A percentile compares a stretch with the other conserved stretches of the same genome.
Evolutionary conservation across 2,329 filamentous ascomycete species (phyloP).

Genomic region (Stenocarpella maydis): DNA sequence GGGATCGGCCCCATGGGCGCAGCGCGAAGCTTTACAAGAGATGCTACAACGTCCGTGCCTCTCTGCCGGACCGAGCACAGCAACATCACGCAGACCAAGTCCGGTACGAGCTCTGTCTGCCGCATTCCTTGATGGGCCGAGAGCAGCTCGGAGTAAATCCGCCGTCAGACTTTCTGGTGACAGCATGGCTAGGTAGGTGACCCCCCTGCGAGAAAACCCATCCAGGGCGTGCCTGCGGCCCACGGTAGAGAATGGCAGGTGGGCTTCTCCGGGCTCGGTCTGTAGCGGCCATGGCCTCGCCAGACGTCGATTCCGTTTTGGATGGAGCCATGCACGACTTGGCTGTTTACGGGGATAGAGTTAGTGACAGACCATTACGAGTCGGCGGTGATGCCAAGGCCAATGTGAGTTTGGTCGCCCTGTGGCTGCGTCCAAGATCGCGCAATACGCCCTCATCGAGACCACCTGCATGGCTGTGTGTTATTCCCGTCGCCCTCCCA

Average conservation of each 20-base stretch:
- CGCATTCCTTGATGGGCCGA: not conserved
- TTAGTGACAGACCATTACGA: conserved; percentile 7
- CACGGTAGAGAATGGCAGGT: not conserved
- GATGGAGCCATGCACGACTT: conserved; percentile 13
- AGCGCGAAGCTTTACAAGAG: conserved; percentile 6
- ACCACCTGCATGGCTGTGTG: not conserved
- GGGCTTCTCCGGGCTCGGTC: not conserved
- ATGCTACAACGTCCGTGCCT: not conserved
- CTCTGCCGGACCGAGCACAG: not conserved
- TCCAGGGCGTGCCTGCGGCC: not conserved
- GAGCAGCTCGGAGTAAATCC: not conserved
- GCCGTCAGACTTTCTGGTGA: not conserved
- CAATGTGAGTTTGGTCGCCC: conserved; percentile 4
- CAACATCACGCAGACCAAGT: not conserved
- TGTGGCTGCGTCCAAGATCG: conserved; percentile 4
- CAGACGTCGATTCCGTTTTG: conserved; percentile 19
- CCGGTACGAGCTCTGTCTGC: not conserved
- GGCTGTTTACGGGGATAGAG: conserved; percentile 17
- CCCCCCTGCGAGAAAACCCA: no score
- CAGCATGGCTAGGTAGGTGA: conserved; percentile 11
- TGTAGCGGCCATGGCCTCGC: conserved; percentile 14
- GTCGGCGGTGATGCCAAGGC: not conserved
- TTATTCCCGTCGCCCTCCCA: conserved; percentile 9
- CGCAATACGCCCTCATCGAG: not conserved
- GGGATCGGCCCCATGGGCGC: not conserved